Base-by-base conservation (phyloP, 768 basidiomycete species). In the Tremella yokohamensis region DNA sequence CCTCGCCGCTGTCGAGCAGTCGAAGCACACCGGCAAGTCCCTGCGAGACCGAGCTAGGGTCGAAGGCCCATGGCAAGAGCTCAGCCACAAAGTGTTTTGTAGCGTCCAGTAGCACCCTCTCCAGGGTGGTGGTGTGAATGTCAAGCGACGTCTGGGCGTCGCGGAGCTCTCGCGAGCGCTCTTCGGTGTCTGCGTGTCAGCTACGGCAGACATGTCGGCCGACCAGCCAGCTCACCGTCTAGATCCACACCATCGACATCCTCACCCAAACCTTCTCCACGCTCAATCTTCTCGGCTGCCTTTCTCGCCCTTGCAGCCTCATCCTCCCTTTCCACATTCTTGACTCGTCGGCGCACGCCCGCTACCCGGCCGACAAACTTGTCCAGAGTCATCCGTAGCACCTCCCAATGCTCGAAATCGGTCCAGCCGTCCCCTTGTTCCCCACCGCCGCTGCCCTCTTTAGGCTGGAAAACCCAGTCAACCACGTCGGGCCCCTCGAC, bases 401-500 rank as follows among this genome's bases (percentile, higher is more conserved):
- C 69, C 69, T 90, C 87, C 93, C 92, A 98, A 44, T 71, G 63
- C 73, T 90, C 85, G 62, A 86, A 64, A 55, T 77, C 74, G 11
- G 75, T 76, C 79, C 79, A 79, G 16, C 64, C 66, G 62, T 73
- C 70, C 16, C 55, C 65, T 22, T 77, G 78, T 8, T 80, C 80
- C 1, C 51, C 42, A 16, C 79, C 72, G 15, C 67, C 67, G 15
- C 58, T 49, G 8, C 48, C 49, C 26, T 40, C 49, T 8, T 58
- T 52, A 7, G 24, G 38, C 19, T 40, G 42, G 76, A 97, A 94
- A 16, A 87, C 84, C 87, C 89, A 94, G 2, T 79, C 79, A 54
- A 96, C 86, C 8, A 98, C 87, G 64, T 99, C 93, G 15, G 85
- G 84, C 0, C 93, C 90, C 66, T 97, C 92, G 40, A 98, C 87